Evolutionary conservation across 148 eudicot genomes (phyloP).

Genomic region (Silene conica): DNA sequence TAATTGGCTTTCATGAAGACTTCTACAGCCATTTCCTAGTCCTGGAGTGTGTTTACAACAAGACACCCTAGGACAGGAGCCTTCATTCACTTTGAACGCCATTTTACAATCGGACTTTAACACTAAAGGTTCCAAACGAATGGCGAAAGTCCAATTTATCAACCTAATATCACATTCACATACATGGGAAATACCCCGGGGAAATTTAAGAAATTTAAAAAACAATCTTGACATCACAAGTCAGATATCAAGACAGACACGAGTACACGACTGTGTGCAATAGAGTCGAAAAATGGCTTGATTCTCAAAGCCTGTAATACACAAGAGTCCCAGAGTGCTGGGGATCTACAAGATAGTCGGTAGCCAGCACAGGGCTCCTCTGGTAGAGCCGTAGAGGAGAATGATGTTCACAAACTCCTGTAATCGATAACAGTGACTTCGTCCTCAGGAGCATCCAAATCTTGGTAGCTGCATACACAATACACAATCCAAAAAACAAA

Average conservation of each 20-base stretch:
- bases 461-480: conserved; percentile 68
- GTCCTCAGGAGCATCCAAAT: conserved; percentile 95
- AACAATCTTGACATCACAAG: conserved; percentile 1
- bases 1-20: too few species aligned
- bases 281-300: conserved; percentile 2
- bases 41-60: too few species aligned
- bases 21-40: too few species aligned
- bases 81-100: too few species aligned
- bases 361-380: neutral
- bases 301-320: conserved; percentile 11
- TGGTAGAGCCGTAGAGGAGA: neutral
- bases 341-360: neutral
- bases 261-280: neutral
- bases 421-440: conserved; percentile 99
- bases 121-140: conserved; percentile 10
- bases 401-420: conserved; percentile 57
- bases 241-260: neutral
- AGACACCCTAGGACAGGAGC: too few species aligned
- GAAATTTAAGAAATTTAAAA: neutral
- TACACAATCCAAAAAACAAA: neutral
- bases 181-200: neutral
- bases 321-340: neutral
- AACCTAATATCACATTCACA: conserved; percentile 8
- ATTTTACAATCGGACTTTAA: too few species aligned
- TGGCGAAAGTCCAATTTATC: conserved; percentile 2